Conservation (phyloP, 768 basidiomycete species). For the Boletus rubropictus region DNA sequence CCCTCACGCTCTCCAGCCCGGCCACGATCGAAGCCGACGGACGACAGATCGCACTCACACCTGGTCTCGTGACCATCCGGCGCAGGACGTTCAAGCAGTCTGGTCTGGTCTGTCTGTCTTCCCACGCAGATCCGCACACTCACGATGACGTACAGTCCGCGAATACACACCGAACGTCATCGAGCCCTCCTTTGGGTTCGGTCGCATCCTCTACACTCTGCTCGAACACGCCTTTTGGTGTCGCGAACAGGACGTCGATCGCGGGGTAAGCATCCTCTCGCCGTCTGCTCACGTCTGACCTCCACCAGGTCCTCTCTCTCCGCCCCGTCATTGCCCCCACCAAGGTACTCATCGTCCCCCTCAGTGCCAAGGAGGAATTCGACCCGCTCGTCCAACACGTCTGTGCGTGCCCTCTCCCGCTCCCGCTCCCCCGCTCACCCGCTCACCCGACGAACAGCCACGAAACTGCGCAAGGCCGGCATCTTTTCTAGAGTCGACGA, state of each 20-base stretch:
- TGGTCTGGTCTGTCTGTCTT: conserved; percentile 41
- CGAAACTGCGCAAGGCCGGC: conserved; percentile 81
- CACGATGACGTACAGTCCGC: conserved; percentile 58
- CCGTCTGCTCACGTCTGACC: conserved; percentile 5
- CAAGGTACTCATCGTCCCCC: conserved; percentile 92
- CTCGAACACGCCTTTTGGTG: conserved; percentile 97
- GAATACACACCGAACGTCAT: conserved; percentile 98
- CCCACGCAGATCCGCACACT: conserved; percentile 10
- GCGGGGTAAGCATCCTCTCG: conserved; percentile 52
- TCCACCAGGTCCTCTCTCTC: conserved; percentile 77
- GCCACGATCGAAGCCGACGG: conserved; percentile 57
- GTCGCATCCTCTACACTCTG: conserved; percentile 88
- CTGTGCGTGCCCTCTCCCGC: conserved; percentile 52
- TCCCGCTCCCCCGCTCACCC: not conserved
- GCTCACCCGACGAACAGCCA: conserved; percentile 62
- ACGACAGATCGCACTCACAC: conserved; percentile 62
- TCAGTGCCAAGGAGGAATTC: conserved; percentile 82
- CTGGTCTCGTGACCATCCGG: conserved; percentile 72
- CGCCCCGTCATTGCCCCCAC: conserved; percentile 90
- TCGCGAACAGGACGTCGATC: conserved; percentile 85
- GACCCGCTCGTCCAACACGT: conserved; percentile 80
- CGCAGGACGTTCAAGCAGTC: conserved; percentile 84
- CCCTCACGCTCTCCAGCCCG: conserved; percentile 33
- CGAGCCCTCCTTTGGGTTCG: conserved; percentile 96
- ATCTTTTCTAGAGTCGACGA: conserved; percentile 94